Percentiles rank a stretch among this genome's conserved stretches.
phyloP scores from a whole-genome alignment of 371 early-diverging fungal species.

The Apophysomyces elegans region DNA sequence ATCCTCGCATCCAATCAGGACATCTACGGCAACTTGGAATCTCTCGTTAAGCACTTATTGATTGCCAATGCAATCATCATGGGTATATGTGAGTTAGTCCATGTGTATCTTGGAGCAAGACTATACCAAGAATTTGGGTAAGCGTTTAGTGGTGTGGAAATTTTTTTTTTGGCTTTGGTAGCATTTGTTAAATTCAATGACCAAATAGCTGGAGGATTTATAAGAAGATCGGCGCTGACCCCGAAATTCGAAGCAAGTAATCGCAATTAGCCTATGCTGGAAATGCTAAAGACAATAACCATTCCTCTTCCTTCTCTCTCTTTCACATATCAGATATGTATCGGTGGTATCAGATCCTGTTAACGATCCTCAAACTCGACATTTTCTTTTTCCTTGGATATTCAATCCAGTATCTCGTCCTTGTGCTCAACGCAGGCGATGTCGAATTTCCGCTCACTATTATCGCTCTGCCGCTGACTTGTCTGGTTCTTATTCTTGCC shows the following conservation, averaged over 20 bases:
- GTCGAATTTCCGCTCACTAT: constrained; percentile 87
- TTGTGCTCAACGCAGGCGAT: constrained; percentile 68
- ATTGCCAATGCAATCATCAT: constrained; percentile 49
- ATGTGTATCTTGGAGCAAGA: constrained; percentile 46
- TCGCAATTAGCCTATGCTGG: not conserved
- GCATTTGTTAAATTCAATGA: no score
- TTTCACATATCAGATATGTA: constrained; percentile 59
- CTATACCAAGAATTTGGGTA: constrained; percentile 88
- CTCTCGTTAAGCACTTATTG: constrained; percentile 35
- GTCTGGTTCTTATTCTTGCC: constrained; percentile 73
- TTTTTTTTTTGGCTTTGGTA: no score
- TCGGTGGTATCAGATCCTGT: constrained; percentile 83
- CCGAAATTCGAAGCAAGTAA: constrained; percentile 76
- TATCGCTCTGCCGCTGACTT: constrained; percentile 77
- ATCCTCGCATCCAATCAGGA: constrained; percentile 14
- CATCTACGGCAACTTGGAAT: constrained; percentile 15
- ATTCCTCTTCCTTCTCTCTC: not conserved
- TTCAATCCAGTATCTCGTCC: constrained; percentile 84
- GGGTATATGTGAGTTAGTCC: constrained; percentile 47
- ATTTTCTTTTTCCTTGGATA: constrained; percentile 89
- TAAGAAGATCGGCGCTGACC: constrained; percentile 91
- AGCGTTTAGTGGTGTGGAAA: not conserved
- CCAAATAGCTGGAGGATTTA: constrained; percentile 78
- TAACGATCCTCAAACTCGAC: constrained; percentile 87
- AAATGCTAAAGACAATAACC: not conserved